Percentiles rank a stretch among this genome's conserved stretches.
phyloP scores from a whole-genome alignment of 176 grass and related monocot species.

The Carex pumila region DNA sequence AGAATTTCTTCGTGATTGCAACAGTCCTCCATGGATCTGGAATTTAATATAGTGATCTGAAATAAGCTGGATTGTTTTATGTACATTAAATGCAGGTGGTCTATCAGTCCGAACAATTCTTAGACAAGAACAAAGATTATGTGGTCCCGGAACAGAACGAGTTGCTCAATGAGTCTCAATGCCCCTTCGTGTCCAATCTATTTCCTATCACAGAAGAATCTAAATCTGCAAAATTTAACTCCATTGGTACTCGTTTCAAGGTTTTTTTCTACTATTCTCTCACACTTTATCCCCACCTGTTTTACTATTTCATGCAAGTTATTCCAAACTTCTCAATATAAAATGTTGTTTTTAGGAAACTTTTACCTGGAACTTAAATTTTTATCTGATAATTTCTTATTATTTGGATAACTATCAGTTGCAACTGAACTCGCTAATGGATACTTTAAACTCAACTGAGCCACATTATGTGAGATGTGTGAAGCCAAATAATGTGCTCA shows the following conservation, averaged over 20 bases:
- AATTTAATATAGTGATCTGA: not conserved
- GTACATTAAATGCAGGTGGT: slow-evolving; percentile 43
- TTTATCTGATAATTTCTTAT: not conserved
- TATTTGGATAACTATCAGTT: slow-evolving; percentile 39
- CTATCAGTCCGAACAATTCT: slow-evolving; percentile 82
- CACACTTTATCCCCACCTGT: slow-evolving; percentile 4
- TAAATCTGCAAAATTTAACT: slow-evolving; percentile 89
- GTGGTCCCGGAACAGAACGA: slow-evolving; percentile 86
- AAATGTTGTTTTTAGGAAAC: too few relatives aligned
- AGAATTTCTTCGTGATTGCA: slow-evolving; percentile 33
- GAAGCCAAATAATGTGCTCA: slow-evolving; percentile 95
- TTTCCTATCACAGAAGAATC: slow-evolving; percentile 79
- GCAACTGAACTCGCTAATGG: slow-evolving; percentile 95
- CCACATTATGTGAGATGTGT: slow-evolving; percentile 99
- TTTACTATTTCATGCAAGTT: not conserved
- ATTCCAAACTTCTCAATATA: not conserved
- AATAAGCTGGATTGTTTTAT: not conserved
- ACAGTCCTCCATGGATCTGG: slow-evolving; percentile 10
- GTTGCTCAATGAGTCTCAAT: slow-evolving; percentile 82
- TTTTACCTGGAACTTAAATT: not conserved
- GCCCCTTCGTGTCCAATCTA: slow-evolving; percentile 67
- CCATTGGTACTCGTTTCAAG: slow-evolving; percentile 89
- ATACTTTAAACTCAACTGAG: slow-evolving; percentile 80
- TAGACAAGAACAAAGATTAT: slow-evolving; percentile 98
- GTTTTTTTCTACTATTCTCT: slow-evolving; percentile 26